Evolutionary conservation across 805 yeast species (phyloP).

Genomic region (Starmerella ratchasimensis): DNA sequence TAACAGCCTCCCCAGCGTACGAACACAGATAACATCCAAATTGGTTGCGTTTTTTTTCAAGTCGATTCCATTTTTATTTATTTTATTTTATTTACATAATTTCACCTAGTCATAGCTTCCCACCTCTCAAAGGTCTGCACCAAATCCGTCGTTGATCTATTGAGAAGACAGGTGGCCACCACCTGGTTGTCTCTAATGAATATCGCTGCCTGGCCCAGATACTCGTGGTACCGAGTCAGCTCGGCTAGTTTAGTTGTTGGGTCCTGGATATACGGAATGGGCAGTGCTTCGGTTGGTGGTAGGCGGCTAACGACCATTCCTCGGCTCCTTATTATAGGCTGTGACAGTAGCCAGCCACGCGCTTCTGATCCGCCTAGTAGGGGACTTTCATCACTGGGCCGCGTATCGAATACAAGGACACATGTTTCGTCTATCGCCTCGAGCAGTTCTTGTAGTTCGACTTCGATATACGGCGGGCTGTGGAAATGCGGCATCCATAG

Average conservation of each 20-base stretch:
- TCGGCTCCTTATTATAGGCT: slow-evolving; percentile 9
- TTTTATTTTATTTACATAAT: neutral
- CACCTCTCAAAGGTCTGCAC: slow-evolving; percentile 5
- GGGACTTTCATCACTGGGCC: neutral
- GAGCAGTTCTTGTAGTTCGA: slow-evolving; percentile 9
- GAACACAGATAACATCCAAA: no score
- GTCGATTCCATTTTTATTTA: neutral
- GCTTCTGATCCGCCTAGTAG: neutral
- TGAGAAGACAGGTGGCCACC: slow-evolving; percentile 18
- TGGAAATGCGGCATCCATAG: slow-evolving; percentile 13
- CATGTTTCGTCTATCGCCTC: slow-evolving; percentile 12
- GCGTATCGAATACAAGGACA: slow-evolving; percentile 17
- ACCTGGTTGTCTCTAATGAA: slow-evolving; percentile 21
- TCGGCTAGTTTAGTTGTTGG: slow-evolving; percentile 20
- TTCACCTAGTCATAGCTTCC: no score
- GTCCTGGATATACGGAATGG: slow-evolving; percentile 20
- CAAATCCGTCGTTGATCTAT: slow-evolving; percentile 11
- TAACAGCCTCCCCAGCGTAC: no score
- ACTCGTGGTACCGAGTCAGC: slow-evolving; percentile 24
- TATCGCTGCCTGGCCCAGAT: slow-evolving; percentile 27
- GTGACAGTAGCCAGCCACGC: slow-evolving; percentile 2
- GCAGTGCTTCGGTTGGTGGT: slow-evolving; percentile 1
- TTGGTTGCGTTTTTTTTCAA: neutral
- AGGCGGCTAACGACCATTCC: slow-evolving; percentile 13
- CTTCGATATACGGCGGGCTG: slow-evolving; percentile 2